Evolutionary conservation across 1,139 yeast genomes (phyloP), one percentile per base, ranked within the genome.

Genomic region (Hyphopichia khmerensis): DNA sequence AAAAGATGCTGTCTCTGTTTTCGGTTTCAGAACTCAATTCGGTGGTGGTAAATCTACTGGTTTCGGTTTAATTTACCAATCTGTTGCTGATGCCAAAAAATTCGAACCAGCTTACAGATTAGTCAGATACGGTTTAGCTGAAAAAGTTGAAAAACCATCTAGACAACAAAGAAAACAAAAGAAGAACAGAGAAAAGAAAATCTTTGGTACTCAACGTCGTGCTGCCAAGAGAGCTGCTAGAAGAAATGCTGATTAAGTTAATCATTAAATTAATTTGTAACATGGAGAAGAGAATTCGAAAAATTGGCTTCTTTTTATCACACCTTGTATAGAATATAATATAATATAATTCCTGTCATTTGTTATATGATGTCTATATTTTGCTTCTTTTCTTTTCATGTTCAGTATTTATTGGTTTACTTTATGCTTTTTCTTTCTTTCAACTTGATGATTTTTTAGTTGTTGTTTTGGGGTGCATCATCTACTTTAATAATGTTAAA

Each of bases 11-110:
- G 96, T 93, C 59, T 91, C 98, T 57, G 99, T 93, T 61, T 93
- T 93, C 72, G 99, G 98, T 72, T 87, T 93, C 96, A 88, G 96
- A 84, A 93, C 99, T 66, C 95, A 89, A 79, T 93, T 82, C 75
- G 99, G 99, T 88, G 99, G 99, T 78, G 96, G 98, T 69, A 93
- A 89, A 80, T 89, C 99, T 60, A 86, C 97, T 60, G 99, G 99
- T 72, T 93, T 93, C 80, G 99, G 99, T 77, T 84, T 93, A 72
- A 87, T 95, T 71, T 93, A 93, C 93, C 95, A 90, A 87, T 88
- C 96, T 64, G 90, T 82, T 67, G 97, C 95, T 65, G 96, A 91
- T 69, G 95, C 96, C 72, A 88, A 91, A 87, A 91, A 84, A 79
- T 93, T 93, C 76, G 99, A 93, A 82, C 99, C 99, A 81, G 72